Evolutionary conservation across 352 stramenopile species (phyloP).

Genomic region (Stramenopiles sp.): DNA sequence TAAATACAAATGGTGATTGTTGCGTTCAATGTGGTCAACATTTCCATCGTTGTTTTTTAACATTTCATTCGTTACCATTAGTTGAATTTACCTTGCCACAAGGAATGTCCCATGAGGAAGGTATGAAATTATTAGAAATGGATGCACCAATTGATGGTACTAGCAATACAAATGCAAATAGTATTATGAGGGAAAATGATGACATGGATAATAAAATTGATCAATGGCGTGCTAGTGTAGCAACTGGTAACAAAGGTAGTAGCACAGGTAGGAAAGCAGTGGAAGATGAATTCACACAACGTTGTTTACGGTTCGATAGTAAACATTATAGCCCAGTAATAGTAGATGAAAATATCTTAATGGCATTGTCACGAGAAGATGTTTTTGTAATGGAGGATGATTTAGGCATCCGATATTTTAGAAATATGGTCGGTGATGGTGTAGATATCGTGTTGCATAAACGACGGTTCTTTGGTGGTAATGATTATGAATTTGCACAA

Average conservation of each 20-base stretch:
- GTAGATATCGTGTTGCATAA: slow-evolving; percentile 2
- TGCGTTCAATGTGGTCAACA: slow-evolving; percentile 76
- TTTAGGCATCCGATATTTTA: background rate
- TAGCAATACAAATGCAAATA: background rate
- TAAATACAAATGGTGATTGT: slow-evolving; percentile 61
- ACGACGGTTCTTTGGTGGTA: background rate
- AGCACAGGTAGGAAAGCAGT: background rate
- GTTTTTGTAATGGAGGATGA: background rate
- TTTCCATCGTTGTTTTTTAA: slow-evolving; percentile 79
- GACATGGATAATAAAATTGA: slow-evolving; percentile 8
- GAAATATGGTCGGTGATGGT: slow-evolving; percentile 4
- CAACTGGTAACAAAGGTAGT: background rate
- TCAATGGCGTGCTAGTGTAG: slow-evolving; percentile 3
- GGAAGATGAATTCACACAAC: background rate
- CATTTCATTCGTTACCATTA: slow-evolving; percentile 80
- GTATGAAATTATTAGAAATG: slow-evolving; percentile 7
- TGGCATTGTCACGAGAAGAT: background rate
- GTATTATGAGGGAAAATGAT: background rate
- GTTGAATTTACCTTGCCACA: slow-evolving; percentile 62
- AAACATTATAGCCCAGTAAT: background rate
- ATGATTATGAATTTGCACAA: slow-evolving; percentile 7
- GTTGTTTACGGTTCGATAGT: background rate
- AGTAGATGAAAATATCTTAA: background rate
- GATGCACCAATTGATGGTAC: background rate
- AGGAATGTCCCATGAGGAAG: background rate